Percentiles rank a stretch among this genome's conserved stretches.
phyloP scores from a whole-genome alignment of 1,284 basidiomycete species.

The Apiotrichum gracile region DNA sequence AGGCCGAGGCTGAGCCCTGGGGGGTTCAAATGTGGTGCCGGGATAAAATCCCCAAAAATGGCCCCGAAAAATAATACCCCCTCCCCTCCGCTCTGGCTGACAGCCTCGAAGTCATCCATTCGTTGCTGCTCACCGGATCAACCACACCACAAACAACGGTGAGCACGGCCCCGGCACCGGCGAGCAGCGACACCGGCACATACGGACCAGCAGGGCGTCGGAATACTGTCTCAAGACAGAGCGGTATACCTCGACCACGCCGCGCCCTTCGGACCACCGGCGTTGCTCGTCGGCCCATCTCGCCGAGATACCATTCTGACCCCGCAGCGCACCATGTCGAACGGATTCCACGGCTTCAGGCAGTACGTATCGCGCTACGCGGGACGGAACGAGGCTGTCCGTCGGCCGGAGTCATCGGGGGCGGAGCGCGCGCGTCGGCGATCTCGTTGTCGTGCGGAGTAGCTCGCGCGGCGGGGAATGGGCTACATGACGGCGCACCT shows the following conservation, averaged over 20 bases:
- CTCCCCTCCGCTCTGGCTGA: background rate
- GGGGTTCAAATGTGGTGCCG: background rate
- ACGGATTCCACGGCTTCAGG: constrained; percentile 7
- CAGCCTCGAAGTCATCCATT: background rate
- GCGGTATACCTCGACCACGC: background rate
- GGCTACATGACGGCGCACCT: no score
- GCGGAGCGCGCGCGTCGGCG: background rate
- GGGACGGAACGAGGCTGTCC: background rate
- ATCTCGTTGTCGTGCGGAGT: no score
- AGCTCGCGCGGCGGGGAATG: no score
- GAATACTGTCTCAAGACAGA: no score
- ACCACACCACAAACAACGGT: background rate
- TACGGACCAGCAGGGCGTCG: no score
- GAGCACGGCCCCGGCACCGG: background rate
- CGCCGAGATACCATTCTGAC: background rate
- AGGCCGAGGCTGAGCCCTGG: background rate
- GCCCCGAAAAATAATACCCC: background rate
- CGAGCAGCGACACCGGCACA: background rate
- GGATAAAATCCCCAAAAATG: background rate
- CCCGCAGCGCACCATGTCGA: background rate
- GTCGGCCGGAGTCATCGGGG: no score
- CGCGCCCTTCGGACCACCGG: background rate
- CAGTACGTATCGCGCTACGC: constrained; percentile 1
- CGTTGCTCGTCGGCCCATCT: background rate
- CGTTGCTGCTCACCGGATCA: background rate